Percentiles rank a stretch among this genome's conserved stretches.
phyloP scores from a whole-genome alignment of 352 stramenopile species.

The Poterioochromonas sp. region DNA sequence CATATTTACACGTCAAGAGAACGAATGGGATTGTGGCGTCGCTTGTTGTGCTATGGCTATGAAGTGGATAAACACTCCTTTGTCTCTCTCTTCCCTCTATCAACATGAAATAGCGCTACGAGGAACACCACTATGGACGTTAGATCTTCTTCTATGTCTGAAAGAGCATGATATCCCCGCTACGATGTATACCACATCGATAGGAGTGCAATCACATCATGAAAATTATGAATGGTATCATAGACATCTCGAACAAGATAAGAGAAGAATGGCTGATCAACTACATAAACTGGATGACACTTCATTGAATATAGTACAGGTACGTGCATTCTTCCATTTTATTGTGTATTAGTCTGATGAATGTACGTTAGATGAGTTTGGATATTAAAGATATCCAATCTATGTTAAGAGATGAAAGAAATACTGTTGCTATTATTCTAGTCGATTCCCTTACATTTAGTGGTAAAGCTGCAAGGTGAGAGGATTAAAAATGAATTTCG shows the following conservation, averaged over 20 bases:
- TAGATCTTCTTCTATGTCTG: background rate
- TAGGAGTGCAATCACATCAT: background rate
- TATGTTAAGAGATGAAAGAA: too few relatives aligned
- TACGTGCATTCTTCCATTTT: too few relatives aligned
- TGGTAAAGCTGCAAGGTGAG: too few relatives aligned
- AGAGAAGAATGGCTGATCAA: too few relatives aligned
- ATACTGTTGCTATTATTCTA: too few relatives aligned
- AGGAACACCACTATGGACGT: background rate
- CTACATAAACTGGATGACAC: too few relatives aligned
- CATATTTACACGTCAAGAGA: background rate
- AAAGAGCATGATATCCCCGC: background rate
- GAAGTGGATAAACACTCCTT: background rate
- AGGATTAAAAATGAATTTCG: too few relatives aligned
- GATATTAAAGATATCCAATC: too few relatives aligned
- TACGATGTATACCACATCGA: background rate
- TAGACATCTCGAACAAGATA: background rate
- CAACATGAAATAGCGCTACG: background rate
- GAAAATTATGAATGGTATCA: background rate
- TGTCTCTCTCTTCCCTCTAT: background rate
- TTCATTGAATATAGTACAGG: too few relatives aligned
- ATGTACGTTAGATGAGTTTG: too few relatives aligned
- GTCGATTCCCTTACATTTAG: too few relatives aligned
- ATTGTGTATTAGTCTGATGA: too few relatives aligned
- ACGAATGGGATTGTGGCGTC: conserved; percentile 20
- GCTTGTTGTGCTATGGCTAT: background rate